Conservation (phyloP, 768 basidiomycete species). For the Daedalea quercina region DNA sequence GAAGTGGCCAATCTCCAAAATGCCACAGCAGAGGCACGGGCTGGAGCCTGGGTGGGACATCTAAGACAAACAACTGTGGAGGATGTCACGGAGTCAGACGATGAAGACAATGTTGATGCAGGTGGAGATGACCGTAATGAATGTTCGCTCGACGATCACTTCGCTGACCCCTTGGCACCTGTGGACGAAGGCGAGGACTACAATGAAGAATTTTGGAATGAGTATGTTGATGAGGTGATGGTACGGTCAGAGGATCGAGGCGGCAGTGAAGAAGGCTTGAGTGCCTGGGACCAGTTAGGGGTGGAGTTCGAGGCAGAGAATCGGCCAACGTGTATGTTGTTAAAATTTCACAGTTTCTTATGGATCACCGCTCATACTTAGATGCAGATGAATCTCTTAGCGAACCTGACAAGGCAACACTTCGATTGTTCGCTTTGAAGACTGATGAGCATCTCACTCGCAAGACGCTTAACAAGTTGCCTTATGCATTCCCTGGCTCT, state of each 20-base stretch:
- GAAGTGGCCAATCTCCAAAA: too few species aligned
- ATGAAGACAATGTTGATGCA: too few species aligned
- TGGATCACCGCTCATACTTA: not conserved
- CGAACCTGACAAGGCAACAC: not conserved
- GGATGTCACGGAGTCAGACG: too few species aligned
- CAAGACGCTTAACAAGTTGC: slow-evolving; percentile 1
- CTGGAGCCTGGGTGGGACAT: too few species aligned
- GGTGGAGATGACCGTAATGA: too few species aligned
- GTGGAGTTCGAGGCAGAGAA: not conserved
- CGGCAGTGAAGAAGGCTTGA: not conserved
- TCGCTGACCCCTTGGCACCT: too few species aligned
- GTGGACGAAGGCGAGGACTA: not conserved
- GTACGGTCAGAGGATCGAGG: not conserved
- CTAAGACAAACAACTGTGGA: too few species aligned
- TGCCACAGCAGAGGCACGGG: too few species aligned
- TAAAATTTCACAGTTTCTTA: too few species aligned
- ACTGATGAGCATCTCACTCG: slow-evolving; percentile 2
- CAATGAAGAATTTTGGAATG: not conserved
- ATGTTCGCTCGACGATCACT: too few species aligned
- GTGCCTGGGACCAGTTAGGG: not conserved
- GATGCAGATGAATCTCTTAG: not conserved
- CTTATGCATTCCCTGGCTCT: slow-evolving; percentile 2
- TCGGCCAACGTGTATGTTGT: not conserved
- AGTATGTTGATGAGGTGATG: not conserved
- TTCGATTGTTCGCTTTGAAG: slow-evolving; percentile 5